Conservation (phyloP, 305 asterid genomes). For the Solanum hybrid region DNA sequence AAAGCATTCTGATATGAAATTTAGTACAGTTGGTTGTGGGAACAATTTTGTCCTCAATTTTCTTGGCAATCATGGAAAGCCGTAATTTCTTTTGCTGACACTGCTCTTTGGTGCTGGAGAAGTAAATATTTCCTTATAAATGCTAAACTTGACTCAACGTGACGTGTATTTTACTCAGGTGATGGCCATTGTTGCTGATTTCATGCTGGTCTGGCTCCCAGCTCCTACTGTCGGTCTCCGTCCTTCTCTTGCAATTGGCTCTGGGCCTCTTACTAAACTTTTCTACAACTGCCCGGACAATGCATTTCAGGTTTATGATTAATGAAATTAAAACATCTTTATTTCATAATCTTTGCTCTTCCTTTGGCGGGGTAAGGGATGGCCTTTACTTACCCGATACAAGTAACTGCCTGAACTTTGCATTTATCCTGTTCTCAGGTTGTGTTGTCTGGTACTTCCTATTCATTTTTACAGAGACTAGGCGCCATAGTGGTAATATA, state of each 20-base stretch:
- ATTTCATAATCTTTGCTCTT: background rate
- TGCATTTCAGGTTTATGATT: conserved; percentile 71
- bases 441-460: conserved; percentile 83
- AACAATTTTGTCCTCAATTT: background rate
- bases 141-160: conserved; percentile 1
- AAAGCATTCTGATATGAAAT: background rate
- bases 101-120: background rate
- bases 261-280: conserved; percentile 62
- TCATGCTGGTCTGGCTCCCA: conserved; percentile 97
- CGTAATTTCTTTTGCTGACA: background rate
- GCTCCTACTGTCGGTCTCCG: conserved; percentile 91
- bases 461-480: conserved; percentile 61
- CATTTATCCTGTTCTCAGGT: conserved; percentile 35
- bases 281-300: conserved; percentile 89
- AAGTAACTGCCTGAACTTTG: background rate
- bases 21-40: background rate
- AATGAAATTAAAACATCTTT: background rate
- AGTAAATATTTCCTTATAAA: background rate
- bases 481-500: conserved; percentile 79
- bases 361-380: background rate
- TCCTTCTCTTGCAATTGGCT: conserved; percentile 49
- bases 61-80: background rate
- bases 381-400: background rate
- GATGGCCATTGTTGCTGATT: conserved; percentile 95
- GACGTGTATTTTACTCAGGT: conserved; percentile 36